Base-by-base conservation (phyloP, 73 alveolate species). In the Durusdinium trenchii region DNA sequence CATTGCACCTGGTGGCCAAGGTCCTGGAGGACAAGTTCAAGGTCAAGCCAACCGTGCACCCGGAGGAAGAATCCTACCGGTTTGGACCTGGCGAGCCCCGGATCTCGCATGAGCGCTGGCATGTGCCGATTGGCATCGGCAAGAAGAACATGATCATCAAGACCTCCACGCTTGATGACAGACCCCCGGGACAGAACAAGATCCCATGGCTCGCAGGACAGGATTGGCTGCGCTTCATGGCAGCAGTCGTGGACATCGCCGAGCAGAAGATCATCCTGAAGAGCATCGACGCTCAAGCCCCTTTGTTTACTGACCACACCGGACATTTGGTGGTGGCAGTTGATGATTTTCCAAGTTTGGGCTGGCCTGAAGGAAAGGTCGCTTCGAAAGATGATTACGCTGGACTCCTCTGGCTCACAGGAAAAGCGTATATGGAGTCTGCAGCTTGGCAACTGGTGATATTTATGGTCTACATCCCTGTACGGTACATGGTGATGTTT, bases 61-160 rank as follows among this genome's bases (percentile, higher is more conserved):
- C 64, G 40, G 90, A 79, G 90, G 38, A 79, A 20, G 90, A 79
- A 26, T 64, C 45, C 47, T 79, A 79, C 90, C 47, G 90, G 14
- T 79, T 79, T 47, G 90, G 90, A 79, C 90, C 90, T 79, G 90
- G 90, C 1, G 64, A 43, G 18, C 90, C 90, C 6, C 61, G 28
- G 30, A 26, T 46, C 9, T 79, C 90, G 2, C 3, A 2, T 40
- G 28, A 43, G 69, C 45, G 90, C 47, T 28, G 45, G 45, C 23
- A 61, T 3, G 64, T 79, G 61, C 90, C 90, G 7, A 26, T 47
- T 47, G 90, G 90, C 69, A 79, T 79, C 28, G 90, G 90, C 61
- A 28, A 28, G 4, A 32, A 1, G 23, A 46, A 61, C 5, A 64
- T 64, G 4, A 20, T 79, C 69, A 47, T 79, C 64, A 45, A 28